A percentile compares a stretch with the other conserved stretches of the same genome.
These are phyloP conservation scores for Theileria parva DNA, from an alignment of 169 alveolate genomes.

Conservation along the genomic window DNA sequence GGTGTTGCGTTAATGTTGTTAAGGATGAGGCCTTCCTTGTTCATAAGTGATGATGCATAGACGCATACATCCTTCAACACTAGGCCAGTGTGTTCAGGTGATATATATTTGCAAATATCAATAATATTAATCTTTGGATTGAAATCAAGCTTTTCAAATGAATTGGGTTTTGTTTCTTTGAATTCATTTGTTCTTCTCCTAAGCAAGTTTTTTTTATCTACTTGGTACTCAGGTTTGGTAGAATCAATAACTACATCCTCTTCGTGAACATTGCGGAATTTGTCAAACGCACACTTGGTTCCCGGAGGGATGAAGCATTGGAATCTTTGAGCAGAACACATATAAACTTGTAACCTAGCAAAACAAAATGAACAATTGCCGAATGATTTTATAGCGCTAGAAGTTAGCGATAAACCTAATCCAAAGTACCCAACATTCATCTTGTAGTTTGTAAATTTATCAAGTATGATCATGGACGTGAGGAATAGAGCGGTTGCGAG, in stretches of 20 bases:
- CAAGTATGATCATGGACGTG: background rate
- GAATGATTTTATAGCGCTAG: background rate
- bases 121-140: background rate
- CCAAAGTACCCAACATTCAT: slow-evolving; percentile 20
- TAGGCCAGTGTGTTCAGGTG: no score
- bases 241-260: background rate
- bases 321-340: slow-evolving; percentile 5
- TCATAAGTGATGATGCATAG: no score
- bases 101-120: background rate
- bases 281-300: background rate
- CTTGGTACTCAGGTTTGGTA: background rate
- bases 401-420: background rate
- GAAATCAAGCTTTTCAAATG: background rate
- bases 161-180: background rate
- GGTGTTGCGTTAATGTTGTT: background rate
- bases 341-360: background rate
- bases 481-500: background rate
- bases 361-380: background rate
- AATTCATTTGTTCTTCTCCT: background rate
- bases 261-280: background rate
- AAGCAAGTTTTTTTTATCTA: background rate
- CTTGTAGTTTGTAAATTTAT: background rate
- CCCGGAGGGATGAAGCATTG: slow-evolving; percentile 5
- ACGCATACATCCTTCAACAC: no score
- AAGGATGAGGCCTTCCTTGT: no score